Evolutionary conservation across 192 early-diverging fungal genomes (phyloP).

Genomic region (Dispira parvispora): DNA sequence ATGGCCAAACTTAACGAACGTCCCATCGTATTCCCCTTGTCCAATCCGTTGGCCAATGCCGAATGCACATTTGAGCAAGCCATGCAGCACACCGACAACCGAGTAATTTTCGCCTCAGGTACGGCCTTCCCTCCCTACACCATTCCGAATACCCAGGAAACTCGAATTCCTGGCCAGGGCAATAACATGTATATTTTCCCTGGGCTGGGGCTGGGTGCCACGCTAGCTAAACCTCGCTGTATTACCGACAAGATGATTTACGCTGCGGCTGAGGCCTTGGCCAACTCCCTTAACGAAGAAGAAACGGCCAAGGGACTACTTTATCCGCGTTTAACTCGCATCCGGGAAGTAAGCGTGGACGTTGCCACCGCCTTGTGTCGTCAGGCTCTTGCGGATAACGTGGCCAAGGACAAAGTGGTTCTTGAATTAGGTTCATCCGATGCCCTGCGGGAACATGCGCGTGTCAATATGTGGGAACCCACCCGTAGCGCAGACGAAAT

Average conservation of each 20-base stretch:
- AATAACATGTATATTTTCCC: constrained; percentile 98
- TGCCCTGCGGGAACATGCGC: constrained; percentile 2
- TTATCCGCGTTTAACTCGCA: constrained; percentile 72
- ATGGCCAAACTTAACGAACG: constrained; percentile 60
- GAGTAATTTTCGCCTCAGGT: constrained; percentile 89
- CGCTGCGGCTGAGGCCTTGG: constrained; percentile 57
- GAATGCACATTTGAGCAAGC: constrained; percentile 93
- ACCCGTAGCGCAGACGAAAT: background rate
- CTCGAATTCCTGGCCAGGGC: constrained; percentile 60
- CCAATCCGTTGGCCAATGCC: constrained; percentile 74
- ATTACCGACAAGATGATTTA: constrained; percentile 77
- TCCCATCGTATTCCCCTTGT: constrained; percentile 84
- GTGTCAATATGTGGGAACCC: constrained; percentile 3
- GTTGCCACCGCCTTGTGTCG: constrained; percentile 66
- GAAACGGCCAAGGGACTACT: constrained; percentile 54
- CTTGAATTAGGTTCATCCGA: background rate
- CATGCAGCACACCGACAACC: constrained; percentile 66
- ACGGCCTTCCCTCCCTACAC: constrained; percentile 77
- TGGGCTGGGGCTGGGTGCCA: constrained; percentile 76
- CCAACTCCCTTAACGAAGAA: constrained; percentile 48
- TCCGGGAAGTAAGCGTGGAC: constrained; percentile 66
- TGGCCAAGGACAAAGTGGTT: constrained; percentile 4
- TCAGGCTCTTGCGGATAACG: constrained; percentile 20
- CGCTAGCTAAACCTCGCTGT: constrained; percentile 43
- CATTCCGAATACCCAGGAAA: constrained; percentile 36